phyloP scores from a whole-genome alignment of 148 eudicot genomes.

The Amaranthus cruentus region DNA sequence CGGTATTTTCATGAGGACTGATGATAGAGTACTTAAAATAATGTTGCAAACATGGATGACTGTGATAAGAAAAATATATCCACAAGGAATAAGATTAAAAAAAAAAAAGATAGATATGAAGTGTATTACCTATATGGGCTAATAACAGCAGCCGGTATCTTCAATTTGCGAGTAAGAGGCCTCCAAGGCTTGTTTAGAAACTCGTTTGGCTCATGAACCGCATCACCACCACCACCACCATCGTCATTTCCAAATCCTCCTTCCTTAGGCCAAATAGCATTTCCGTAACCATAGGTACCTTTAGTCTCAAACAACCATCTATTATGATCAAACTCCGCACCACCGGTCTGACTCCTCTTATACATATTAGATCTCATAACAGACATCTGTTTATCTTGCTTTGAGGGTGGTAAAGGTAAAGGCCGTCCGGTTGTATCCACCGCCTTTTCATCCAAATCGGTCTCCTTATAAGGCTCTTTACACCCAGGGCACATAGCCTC shows the following conservation, averaged over 20 bases:
- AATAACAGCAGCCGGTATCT: constrained; percentile 73
- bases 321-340: constrained; percentile 79
- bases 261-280: constrained; percentile 93
- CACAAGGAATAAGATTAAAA: neutral
- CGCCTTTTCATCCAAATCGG: constrained; percentile 63
- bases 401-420: constrained; percentile 63
- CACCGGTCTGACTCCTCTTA: constrained; percentile 52
- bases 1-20: too few relatives aligned
- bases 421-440: constrained; percentile 32
- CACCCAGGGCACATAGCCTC: constrained; percentile 91
- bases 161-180: constrained; percentile 90
- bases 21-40: too few relatives aligned
- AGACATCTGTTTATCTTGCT: constrained; percentile 79
- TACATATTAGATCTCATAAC: constrained; percentile 69
- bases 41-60: too few relatives aligned
- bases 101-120: neutral
- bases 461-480: constrained; percentile 72
- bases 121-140: constrained; percentile 80
- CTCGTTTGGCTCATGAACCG: constrained; percentile 40
- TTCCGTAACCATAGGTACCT: constrained; percentile 95
- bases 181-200: constrained; percentile 87
- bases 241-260: constrained; percentile 43
- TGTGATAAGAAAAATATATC: too few relatives aligned
- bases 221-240: constrained; percentile 33
- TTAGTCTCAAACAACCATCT: constrained; percentile 95